phyloP scores from a whole-genome alignment of 2,329 filamentous ascomycete species.

The Neobulgaria alba region DNA sequence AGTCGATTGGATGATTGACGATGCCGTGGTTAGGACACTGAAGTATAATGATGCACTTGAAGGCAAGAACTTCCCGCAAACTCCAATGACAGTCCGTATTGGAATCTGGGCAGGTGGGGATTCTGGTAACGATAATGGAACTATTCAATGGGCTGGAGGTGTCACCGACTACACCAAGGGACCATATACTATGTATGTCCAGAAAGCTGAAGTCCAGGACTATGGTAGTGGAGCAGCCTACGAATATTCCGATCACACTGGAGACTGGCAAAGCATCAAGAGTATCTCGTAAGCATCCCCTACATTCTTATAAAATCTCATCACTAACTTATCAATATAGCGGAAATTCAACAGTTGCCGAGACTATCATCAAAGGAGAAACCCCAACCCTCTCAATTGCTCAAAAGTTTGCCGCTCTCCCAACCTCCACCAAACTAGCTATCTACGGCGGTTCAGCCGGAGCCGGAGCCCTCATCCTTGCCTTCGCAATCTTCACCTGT shows the following conservation, averaged over 20 bases:
- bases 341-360: conserved; percentile 48
- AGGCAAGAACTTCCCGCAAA: conserved; percentile 63
- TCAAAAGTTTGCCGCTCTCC: conserved; percentile 47
- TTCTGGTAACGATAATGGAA: conserved; percentile 43
- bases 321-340: conserved; percentile 32
- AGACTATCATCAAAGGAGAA: conserved; percentile 31
- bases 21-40: conserved; percentile 54
- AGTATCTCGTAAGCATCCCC: conserved; percentile 42
- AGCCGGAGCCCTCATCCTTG: conserved; percentile 36
- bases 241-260: conserved; percentile 51
- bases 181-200: conserved; percentile 68
- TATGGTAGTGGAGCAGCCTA: conserved; percentile 54
- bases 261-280: conserved; percentile 57
- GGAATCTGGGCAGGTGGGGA: conserved; percentile 61
- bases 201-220: conserved; percentile 49
- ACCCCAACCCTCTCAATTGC: conserved; percentile 33
- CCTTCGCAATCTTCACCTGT: conserved; percentile 42
- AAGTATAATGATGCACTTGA: conserved; percentile 51
- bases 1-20: conserved; percentile 64
- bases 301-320: no score
- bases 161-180: conserved; percentile 54
- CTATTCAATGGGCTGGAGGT: conserved; percentile 63
- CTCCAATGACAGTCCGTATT: conserved; percentile 61
- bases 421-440: conserved; percentile 41
- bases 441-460: conserved; percentile 43